Evolutionary conservation across 2,329 filamentous ascomycete species (phyloP).

Genomic region (Ophiostoma sp.): DNA sequence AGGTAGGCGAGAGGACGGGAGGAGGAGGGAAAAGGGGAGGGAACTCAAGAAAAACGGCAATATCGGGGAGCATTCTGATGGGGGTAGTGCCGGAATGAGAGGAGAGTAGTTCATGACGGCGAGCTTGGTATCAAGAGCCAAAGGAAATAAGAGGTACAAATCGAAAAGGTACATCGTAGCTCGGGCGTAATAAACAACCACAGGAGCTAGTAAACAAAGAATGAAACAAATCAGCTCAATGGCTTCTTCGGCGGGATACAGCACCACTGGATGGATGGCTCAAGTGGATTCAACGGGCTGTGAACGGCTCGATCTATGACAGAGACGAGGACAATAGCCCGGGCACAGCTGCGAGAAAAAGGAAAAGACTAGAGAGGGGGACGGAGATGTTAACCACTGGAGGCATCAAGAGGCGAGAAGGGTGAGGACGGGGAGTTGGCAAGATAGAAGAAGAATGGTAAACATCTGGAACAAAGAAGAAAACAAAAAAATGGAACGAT

Average conservation of each 20-base stretch:
- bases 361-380: neutral
- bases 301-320: neutral
- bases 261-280: too few relatives aligned
- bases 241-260: neutral
- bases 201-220: neutral
- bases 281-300: neutral
- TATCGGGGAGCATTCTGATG: neutral
- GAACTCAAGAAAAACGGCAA: neutral
- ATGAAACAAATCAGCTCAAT: neutral
- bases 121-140: neutral
- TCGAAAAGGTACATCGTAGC: neutral
- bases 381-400: neutral
- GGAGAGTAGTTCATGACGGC: neutral
- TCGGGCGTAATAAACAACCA: neutral
- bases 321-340: neutral
- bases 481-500: neutral
- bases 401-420: neutral
- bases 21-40: neutral
- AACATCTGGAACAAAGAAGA: neutral
- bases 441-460: neutral
- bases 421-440: too few relatives aligned
- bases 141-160: neutral
- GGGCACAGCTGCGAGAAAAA: neutral
- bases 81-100: neutral
- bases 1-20: neutral